A percentile compares a stretch with the other conserved stretches of the same genome.
Evolutionary conservation across 768 basidiomycete genomes (phyloP).

Genomic region (Multifurca ochricompacta): DNA sequence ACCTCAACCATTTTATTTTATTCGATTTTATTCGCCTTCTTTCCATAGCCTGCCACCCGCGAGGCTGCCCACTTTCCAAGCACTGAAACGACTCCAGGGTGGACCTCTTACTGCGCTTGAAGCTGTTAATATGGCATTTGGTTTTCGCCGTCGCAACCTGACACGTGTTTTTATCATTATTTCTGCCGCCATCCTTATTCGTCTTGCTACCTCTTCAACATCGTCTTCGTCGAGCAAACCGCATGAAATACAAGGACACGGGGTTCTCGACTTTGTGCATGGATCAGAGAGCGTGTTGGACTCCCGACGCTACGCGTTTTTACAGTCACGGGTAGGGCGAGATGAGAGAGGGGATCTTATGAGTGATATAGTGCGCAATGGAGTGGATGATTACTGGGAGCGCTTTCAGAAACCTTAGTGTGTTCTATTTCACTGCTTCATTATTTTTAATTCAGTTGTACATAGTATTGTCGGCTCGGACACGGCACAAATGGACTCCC

Average conservation of each 20-base stretch:
- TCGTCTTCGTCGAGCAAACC: constrained; percentile 22
- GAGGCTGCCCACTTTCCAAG: not conserved
- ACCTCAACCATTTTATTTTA: no score
- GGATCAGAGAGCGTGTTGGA: constrained; percentile 74
- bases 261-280: constrained; percentile 58
- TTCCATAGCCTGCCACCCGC: not conserved
- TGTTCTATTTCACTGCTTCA: constrained; percentile 24
- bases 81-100: not conserved
- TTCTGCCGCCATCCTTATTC: constrained; percentile 31
- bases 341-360: constrained; percentile 82
- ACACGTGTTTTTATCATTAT: constrained; percentile 36
- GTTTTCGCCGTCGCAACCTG: constrained; percentile 42
- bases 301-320: constrained; percentile 78
- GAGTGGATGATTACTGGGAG: constrained; percentile 84
- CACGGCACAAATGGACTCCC: constrained; percentile 83
- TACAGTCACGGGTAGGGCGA: constrained; percentile 83
- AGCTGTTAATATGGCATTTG: constrained; percentile 6
- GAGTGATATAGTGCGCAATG: constrained; percentile 63
- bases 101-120: not conserved
- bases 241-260: constrained; percentile 45
- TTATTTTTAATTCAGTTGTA: not conserved
- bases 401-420: constrained; percentile 89
- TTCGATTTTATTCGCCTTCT: no score
- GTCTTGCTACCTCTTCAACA: constrained; percentile 31
- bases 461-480: constrained; percentile 70